Conservation (phyloP, 2,329 filamentous ascomycete genomes). For the Paecilomyces fulvus region DNA sequence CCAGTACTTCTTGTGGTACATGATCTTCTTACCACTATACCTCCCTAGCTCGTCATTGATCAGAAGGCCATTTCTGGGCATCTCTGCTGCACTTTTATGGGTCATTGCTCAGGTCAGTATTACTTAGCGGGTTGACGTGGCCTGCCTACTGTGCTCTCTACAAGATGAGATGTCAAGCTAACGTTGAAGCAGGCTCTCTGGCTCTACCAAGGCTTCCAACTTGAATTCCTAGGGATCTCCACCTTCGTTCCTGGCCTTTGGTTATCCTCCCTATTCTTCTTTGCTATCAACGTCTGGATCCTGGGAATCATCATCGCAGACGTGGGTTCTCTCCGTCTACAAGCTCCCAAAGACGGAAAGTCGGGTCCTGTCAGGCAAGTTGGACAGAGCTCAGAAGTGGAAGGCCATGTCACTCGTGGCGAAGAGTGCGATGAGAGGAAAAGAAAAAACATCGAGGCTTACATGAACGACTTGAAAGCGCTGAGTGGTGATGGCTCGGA, state of each 20-base stretch:
- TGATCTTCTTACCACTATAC: slow-evolving; percentile 86
- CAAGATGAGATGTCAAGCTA: not conserved
- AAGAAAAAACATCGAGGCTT: not conserved
- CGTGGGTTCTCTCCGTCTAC: slow-evolving; percentile 25
- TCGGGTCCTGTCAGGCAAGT: not conserved
- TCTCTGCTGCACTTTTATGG: slow-evolving; percentile 63
- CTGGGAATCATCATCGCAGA: slow-evolving; percentile 72
- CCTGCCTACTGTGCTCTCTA: not conserved
- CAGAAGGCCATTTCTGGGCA: slow-evolving; percentile 50
- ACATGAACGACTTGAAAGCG: not conserved
- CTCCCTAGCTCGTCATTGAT: slow-evolving; percentile 72
- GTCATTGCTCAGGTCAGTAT: slow-evolving; percentile 55
- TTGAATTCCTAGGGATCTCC: slow-evolving; percentile 72
- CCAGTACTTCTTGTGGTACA: slow-evolving; percentile 97
- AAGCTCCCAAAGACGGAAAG: not conserved
- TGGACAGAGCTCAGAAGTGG: not conserved
- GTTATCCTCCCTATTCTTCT: slow-evolving; percentile 67
- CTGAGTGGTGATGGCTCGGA: not conserved
- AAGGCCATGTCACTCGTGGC: not conserved
- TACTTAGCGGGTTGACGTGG: not conserved
- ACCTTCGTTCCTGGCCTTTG: slow-evolving; percentile 83
- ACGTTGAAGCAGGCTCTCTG: slow-evolving; percentile 47
- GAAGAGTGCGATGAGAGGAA: not conserved
- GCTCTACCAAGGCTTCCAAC: slow-evolving; percentile 65
- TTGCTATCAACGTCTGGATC: slow-evolving; percentile 79